Evolutionary conservation across 2,329 filamentous ascomycete species (phyloP).

Genomic region (Aureobasidium sp.): DNA sequence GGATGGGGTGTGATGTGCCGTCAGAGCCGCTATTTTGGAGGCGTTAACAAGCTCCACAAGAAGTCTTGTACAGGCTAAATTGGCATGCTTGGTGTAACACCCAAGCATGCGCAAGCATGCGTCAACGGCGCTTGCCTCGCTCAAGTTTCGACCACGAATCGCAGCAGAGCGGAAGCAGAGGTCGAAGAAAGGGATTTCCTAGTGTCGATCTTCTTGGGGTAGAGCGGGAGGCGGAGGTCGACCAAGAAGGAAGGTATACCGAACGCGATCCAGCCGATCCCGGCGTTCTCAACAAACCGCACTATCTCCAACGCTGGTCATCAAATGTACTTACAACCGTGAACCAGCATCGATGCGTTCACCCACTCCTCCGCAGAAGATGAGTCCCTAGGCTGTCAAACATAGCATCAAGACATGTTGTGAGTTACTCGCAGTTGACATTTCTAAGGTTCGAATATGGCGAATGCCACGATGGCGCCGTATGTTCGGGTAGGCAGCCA

Average conservation of each 20-base stretch:
- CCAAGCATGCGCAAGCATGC: constrained; percentile 15
- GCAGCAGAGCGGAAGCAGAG: not conserved
- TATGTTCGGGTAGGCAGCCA: no score
- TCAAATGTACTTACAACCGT: no score
- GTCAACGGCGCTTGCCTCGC: constrained; percentile 15
- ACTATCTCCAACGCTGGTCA: no score
- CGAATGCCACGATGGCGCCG: no score
- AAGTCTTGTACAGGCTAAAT: constrained; percentile 11
- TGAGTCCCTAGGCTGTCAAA: no score
- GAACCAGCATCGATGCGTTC: no score
- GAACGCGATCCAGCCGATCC: not conserved
- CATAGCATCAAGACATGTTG: no score
- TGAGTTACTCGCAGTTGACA: no score
- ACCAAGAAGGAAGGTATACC: not conserved
- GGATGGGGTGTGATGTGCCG: constrained; percentile 6
- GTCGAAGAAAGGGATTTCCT: not conserved
- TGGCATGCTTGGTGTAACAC: constrained; percentile 11
- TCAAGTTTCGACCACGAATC: not conserved
- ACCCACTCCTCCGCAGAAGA: no score
- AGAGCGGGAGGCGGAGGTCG: not conserved
- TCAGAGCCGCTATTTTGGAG: not conserved
- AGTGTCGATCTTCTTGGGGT: constrained; percentile 11
- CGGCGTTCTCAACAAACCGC: not conserved
- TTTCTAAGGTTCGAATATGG: no score
- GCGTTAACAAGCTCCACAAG: not conserved